Conservation (phyloP, 768 basidiomycete genomes). For the Mycena filopes region DNA sequence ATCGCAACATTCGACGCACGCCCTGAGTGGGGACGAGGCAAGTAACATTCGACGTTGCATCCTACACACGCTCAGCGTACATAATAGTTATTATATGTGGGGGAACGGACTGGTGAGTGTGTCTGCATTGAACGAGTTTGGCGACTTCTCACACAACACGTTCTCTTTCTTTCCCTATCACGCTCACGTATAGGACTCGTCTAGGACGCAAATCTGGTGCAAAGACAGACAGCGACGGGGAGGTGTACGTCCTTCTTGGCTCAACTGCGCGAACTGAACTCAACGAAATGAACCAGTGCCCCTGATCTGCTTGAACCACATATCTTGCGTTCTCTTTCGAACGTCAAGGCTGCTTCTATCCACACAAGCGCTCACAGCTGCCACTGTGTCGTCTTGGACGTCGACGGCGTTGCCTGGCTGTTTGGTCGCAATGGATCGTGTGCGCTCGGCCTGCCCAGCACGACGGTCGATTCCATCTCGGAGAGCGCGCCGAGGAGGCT, state of each 20-base stretch:
- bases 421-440: conserved; percentile 86
- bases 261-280: neutral
- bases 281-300: conserved; percentile 47
- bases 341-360: conserved; percentile 77
- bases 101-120: conserved; percentile 85
- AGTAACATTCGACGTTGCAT: neutral
- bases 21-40: conserved; percentile 42
- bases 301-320: conserved; percentile 90
- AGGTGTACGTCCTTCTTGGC: conserved; percentile 45
- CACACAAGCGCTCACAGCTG: conserved; percentile 82
- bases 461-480: conserved; percentile 64
- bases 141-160: conserved; percentile 43
- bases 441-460: conserved; percentile 67
- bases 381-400: conserved; percentile 80
- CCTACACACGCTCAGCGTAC: neutral
- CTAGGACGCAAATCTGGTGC: conserved; percentile 80
- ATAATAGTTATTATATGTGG: conserved; percentile 81
- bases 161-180: conserved; percentile 27
- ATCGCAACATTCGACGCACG: conserved; percentile 4
- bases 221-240: conserved; percentile 53
- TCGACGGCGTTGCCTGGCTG: conserved; percentile 85
- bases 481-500: conserved; percentile 79
- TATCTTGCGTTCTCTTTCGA: conserved; percentile 88
- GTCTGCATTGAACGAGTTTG: conserved; percentile 19
- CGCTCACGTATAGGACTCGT: conserved; percentile 64